Base-by-base conservation (phyloP, 2,329 filamentous ascomycete species). In the Phaeosphaeria sp. region DNA sequence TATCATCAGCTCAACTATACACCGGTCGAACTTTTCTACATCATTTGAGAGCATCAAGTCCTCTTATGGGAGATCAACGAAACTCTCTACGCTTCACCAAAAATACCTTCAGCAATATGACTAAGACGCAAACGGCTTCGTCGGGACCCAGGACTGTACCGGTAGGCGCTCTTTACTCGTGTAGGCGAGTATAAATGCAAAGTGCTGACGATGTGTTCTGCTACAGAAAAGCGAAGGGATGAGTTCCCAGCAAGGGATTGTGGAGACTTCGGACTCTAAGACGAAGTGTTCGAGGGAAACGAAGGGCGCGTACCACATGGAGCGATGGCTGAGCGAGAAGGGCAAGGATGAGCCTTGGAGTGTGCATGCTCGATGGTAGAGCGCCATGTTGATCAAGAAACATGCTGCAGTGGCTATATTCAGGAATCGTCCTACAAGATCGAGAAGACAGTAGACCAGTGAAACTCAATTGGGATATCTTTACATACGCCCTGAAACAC, bases 401-500 rank as follows among this genome's bases (percentile, higher is more conserved):
- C n/a, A 13, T 36, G 20, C n/a, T 7, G 30, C 11, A 36, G 30
- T 13, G 3, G 6, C 3, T 13, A 49, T 33, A 6, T 36, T 36
- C 6, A 36, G 30, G 3, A 36, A 13, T 13, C 11, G 25, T 6
- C 25, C 11, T 11, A 11, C 25, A 30, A 30, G 11, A 36, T 13
- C 30, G 11, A 13, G 15, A 36, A 7, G 9, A 7, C 11, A 21
- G 7, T 21, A 9, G 18, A 44, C 42, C 15, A 44, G 42, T 39
- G n/a, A 49, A 33, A 33, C 24, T 20, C 46, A 3, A 44, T 33
- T 36, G 25, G 50, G 55, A 57, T 57, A 57, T 57, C 55, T 53
- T 46, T 20, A 20, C 17, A 17, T 36, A 33, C 45, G 17, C 36
- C 50, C 5, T 11, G 1, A 39, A 57, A 57, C 49, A 40, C 49